Conservation (phyloP, 2,329 filamentous ascomycete genomes). For the Pyrenophora tritici-repentis region DNA sequence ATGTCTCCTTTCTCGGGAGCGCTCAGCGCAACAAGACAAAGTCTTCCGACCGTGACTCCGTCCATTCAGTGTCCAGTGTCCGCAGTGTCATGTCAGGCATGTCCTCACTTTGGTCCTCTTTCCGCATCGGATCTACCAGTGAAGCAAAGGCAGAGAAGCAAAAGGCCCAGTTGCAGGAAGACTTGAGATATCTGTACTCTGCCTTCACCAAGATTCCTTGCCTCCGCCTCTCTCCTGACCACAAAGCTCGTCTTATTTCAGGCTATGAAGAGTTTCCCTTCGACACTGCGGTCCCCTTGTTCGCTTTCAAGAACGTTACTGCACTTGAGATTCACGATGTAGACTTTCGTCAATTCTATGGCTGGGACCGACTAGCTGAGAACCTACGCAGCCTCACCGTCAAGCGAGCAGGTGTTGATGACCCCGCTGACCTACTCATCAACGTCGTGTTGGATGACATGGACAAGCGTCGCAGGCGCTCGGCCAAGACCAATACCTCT, state of each 20-base stretch:
- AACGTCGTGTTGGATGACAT: slow-evolving; percentile 96
- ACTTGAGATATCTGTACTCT: slow-evolving; percentile 95
- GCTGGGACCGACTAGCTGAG: slow-evolving; percentile 93
- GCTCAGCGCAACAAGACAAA: slow-evolving; percentile 79
- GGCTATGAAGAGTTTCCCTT: slow-evolving; percentile 98
- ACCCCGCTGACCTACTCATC: slow-evolving; percentile 86
- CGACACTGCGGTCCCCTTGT: slow-evolving; percentile 93
- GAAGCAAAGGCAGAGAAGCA: slow-evolving; percentile 85
- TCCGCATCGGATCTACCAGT: slow-evolving; percentile 81
- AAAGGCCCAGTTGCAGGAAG: slow-evolving; percentile 80
- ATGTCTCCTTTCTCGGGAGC: slow-evolving; percentile 91
- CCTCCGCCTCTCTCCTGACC: slow-evolving; percentile 86
- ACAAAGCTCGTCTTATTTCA: slow-evolving; percentile 84
- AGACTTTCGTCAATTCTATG: slow-evolving; percentile 95
- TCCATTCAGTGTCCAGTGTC: slow-evolving; percentile 94
- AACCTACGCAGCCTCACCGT: slow-evolving; percentile 87
- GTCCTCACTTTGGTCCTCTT: slow-evolving; percentile 88
- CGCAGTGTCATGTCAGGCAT: slow-evolving; percentile 97
- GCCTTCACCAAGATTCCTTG: slow-evolving; percentile 98
- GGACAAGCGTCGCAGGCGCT: slow-evolving; percentile 85
- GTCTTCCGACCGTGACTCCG: slow-evolving; percentile 82
- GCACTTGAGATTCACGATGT: slow-evolving; percentile 92
- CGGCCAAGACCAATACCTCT: slow-evolving; percentile 82
- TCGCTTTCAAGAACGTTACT: slow-evolving; percentile 96
- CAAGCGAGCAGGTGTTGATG: slow-evolving; percentile 84